phyloP scores from a whole-genome alignment of 78 protist species.

The Fonticula alba region DNA sequence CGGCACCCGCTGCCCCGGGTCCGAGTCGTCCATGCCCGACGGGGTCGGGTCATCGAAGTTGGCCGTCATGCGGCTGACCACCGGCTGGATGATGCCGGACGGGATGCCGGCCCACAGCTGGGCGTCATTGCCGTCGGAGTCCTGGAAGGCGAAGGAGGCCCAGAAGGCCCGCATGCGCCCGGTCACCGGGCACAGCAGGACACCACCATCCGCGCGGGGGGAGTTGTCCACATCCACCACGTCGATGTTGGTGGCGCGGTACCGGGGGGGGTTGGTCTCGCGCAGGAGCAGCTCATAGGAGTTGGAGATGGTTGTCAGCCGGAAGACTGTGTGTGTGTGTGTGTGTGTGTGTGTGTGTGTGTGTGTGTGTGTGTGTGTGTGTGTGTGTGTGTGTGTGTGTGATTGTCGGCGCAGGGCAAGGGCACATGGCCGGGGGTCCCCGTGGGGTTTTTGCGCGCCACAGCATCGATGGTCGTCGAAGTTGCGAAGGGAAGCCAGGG shows the following conservation, averaged over 20 bases:
- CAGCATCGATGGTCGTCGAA: too few species aligned
- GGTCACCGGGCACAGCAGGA: background rate
- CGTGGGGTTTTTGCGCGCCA: too few species aligned
- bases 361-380: too few species aligned
- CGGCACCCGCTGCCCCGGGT: too few species aligned
- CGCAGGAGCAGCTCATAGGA: background rate
- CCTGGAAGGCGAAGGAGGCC: conserved; percentile 2
- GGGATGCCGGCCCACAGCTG: conserved; percentile 1
- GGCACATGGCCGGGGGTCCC: too few species aligned
- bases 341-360: too few species aligned
- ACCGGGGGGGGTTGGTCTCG: conserved; percentile 17
- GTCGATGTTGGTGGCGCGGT: conserved; percentile 19
- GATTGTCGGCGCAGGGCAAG: too few species aligned
- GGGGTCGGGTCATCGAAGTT: too few species aligned
- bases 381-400: too few species aligned
- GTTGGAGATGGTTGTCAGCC: conserved; percentile 6
- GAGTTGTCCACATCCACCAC: conserved; percentile 11
- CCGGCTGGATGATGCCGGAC: background rate
- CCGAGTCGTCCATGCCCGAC: too few species aligned
- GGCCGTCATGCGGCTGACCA: too few species aligned
- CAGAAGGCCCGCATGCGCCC: conserved; percentile 10
- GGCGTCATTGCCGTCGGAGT: background rate
- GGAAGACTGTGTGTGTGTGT: conserved; percentile 2
- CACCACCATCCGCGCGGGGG: conserved; percentile 4
- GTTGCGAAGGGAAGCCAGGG: too few species aligned